Evolutionary conservation across 768 basidiomycete genomes (phyloP), one percentile per base, ranked within the genome.

Genomic region (Royoungia palumana): DNA sequence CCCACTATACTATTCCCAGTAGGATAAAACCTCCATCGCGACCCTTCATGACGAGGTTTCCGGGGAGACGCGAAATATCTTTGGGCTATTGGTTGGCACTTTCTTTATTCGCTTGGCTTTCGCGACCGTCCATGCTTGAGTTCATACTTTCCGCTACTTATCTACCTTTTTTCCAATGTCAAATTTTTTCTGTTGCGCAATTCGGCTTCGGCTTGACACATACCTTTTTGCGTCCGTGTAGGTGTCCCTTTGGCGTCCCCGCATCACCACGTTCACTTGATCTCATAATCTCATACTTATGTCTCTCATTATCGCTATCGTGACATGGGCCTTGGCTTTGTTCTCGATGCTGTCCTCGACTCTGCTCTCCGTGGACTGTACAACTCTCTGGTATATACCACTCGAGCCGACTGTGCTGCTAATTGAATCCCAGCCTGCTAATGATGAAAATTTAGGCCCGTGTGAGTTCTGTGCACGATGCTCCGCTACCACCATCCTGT

Each of bases 61-160:
- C 27, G 47, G 41, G 34, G 51, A 54, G 50, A 54, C 54, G 59
- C 55, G 61, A 57, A 53, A 55, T 55, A 57, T 56, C 51, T 51
- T 78, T 79, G 78, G 78, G 81, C 78, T 81, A 73, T 81, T 81
- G 78, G 78, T 81, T 82, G 79, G 72, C 69, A 64, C 66, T 58
- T 69, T 76, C 69, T 75, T 77, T 77, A 76, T 76, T 73, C 63
- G 65, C 68, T 74, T 69, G 64, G 53, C 66, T 60, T 72, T 66
- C 63, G 53, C 51, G 51, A 60, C 20, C 19, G 60, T 63, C 55
- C 37, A 57, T 65, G 55, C 54, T 64, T 64, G 46, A 27, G 24
- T 63, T 59, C 35, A 7, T 59, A 53, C 48, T 53, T 60, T 24
- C 46, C 53, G 48, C 53, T 63, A 61, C 58, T 64, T 69, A 63